A percentile compares a stretch with the other conserved stretches of the same genome.
Evolutionary conservation across 2,329 filamentous ascomycete genomes (phyloP).

Genomic region (Cytospora piceicola): DNA sequence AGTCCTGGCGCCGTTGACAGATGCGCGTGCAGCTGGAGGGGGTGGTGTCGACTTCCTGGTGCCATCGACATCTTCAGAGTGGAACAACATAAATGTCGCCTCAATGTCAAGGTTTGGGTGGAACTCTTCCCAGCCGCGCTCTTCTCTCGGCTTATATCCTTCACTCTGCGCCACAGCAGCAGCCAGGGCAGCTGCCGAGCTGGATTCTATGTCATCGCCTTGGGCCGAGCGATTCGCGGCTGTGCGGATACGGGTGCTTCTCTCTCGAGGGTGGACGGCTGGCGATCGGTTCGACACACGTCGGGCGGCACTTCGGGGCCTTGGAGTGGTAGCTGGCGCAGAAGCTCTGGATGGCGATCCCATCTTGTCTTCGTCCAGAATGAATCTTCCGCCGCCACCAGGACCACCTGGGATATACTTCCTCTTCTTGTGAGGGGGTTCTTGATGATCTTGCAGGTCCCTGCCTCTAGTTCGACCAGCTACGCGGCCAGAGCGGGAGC

Average conservation of each 20-base stretch:
- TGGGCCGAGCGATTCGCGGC: constrained; percentile 52
- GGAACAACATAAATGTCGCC: constrained; percentile 74
- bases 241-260: constrained; percentile 59
- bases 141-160: constrained; percentile 95
- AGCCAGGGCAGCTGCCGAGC: constrained; percentile 85
- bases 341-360: constrained; percentile 58
- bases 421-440: constrained; percentile 71
- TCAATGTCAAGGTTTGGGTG: constrained; percentile 95
- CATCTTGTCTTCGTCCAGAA: constrained; percentile 68
- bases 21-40: constrained; percentile 12
- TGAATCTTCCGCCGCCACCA: constrained; percentile 82
- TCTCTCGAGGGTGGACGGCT: constrained; percentile 57
- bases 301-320: constrained; percentile 55
- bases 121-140: constrained; percentile 97
- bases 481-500: constrained; percentile 39
- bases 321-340: constrained; percentile 55
- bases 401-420: constrained; percentile 86
- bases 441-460: constrained; percentile 44
- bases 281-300: constrained; percentile 52
- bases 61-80: constrained; percentile 84
- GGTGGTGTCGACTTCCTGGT: constrained; percentile 55
- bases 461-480: constrained; percentile 44
- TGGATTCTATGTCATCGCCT: constrained; percentile 71
- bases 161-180: constrained; percentile 88
- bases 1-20: constrained; percentile 47